phyloP scores from a whole-genome alignment of 2,329 filamentous ascomycete species.

The Aspergillus eucalypticola region DNA sequence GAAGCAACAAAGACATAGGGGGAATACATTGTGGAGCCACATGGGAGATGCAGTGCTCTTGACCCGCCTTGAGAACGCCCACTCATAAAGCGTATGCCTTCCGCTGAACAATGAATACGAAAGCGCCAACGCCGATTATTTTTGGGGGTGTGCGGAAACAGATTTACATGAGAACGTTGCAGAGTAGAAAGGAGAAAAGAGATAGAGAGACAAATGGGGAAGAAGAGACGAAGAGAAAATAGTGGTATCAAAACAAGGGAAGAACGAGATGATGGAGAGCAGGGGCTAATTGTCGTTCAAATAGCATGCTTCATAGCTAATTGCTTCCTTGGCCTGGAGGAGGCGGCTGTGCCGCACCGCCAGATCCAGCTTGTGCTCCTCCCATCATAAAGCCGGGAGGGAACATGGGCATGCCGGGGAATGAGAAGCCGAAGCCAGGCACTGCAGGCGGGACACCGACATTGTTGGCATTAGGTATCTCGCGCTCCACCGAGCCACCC shows the following conservation, averaged over 20 bases:
- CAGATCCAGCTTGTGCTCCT: conserved; percentile 34
- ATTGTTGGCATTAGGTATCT: conserved; percentile 41
- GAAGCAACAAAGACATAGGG: neutral
- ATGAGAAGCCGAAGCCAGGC: conserved; percentile 57
- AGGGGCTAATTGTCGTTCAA: neutral
- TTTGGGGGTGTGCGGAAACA: neutral
- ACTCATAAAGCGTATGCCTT: neutral
- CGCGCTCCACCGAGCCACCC: conserved; percentile 34
- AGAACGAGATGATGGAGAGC: conserved; percentile 11
- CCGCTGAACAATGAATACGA: neutral
- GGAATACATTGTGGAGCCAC: neutral
- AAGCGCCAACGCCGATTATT: conserved; percentile 7
- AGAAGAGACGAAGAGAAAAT: conserved; percentile 11
- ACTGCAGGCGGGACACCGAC: conserved; percentile 56
- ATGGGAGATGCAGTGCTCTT: neutral
- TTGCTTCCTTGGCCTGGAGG: conserved; percentile 39
- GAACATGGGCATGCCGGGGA: conserved; percentile 51
- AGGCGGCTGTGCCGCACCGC: conserved; percentile 37
- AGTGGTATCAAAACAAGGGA: conserved; percentile 24
- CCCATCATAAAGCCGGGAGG: conserved; percentile 51
- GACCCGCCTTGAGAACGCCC: neutral
- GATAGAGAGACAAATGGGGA: neutral
- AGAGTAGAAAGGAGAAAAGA: neutral
- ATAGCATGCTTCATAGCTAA: conserved; percentile 12
- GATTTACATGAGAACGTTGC: neutral